A percentile compares a stretch with the other conserved stretches of the same genome.
phyloP scores from a whole-genome alignment of 805 yeast species.

The Yamadazyma endophytica region DNA sequence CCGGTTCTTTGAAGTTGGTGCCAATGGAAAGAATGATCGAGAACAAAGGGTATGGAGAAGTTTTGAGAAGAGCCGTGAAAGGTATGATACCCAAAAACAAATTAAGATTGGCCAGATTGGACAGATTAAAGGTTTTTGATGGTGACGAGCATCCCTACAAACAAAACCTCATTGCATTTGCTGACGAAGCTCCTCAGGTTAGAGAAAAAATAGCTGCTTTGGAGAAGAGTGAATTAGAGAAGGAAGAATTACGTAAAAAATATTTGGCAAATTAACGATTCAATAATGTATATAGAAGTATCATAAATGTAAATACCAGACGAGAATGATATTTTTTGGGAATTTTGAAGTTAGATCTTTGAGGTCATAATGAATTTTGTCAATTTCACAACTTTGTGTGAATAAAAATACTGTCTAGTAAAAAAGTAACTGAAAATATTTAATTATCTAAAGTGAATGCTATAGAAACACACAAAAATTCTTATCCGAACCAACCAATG shows the following conservation, averaged over 20 bases:
- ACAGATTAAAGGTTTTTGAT: slow-evolving; percentile 80
- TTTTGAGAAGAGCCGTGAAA: slow-evolving; percentile 80
- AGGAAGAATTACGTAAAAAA: slow-evolving; percentile 31
- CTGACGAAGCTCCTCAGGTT: slow-evolving; percentile 65
- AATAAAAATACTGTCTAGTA: neutral
- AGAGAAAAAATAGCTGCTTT: slow-evolving; percentile 38
- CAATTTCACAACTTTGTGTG: neutral
- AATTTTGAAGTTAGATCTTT: neutral
- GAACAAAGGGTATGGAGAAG: slow-evolving; percentile 85
- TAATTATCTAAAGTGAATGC: too few relatives aligned
- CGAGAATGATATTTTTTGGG: neutral
- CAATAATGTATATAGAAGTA: slow-evolving; percentile 6
- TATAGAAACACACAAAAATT: too few relatives aligned
- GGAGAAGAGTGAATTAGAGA: slow-evolving; percentile 26
- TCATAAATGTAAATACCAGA: neutral
- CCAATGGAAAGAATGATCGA: slow-evolving; percentile 74
- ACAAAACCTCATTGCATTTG: slow-evolving; percentile 78
- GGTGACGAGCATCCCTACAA: slow-evolving; percentile 86
- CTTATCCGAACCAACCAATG: too few relatives aligned
- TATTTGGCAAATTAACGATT: slow-evolving; percentile 21
- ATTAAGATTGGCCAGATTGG: slow-evolving; percentile 72
- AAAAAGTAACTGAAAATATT: neutral
- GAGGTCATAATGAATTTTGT: too few relatives aligned
- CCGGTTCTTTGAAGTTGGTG: slow-evolving; percentile 81
- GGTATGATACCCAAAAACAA: slow-evolving; percentile 96